Percentiles rank a stretch among this genome's conserved stretches.
These are phyloP conservation scores for Leptodermis oblonga DNA, from an alignment of 257 asterid species.

Conservation along the genomic window DNA sequence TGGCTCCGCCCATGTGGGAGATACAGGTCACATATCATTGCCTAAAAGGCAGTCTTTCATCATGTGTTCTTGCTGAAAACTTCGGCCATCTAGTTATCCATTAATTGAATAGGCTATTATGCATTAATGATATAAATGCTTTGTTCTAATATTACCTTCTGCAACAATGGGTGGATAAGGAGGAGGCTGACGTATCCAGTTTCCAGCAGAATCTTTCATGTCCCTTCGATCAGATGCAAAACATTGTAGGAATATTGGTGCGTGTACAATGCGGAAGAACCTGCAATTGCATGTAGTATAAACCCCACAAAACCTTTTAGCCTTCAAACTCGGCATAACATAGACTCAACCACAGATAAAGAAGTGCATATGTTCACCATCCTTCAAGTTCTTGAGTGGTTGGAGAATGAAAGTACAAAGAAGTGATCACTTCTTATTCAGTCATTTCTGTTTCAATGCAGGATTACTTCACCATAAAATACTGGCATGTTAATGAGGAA, in stretches of 20 bases:
- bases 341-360: no score
- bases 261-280: slow-evolving; percentile 72
- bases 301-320: background rate
- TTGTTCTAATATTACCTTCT: slow-evolving; percentile 45
- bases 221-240: no score
- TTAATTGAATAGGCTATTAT: background rate
- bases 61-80: background rate
- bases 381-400: background rate
- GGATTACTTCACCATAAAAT: no score
- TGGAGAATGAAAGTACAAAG: background rate
- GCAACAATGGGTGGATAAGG: slow-evolving; percentile 58
- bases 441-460: no score
- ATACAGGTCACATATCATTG: no score
- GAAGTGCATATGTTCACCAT: background rate
- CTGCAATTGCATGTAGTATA: slow-evolving; percentile 33
- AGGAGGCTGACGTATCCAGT: slow-evolving; percentile 74
- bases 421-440: no score
- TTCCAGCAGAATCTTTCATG: slow-evolving; percentile 84
- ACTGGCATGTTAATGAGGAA: no score
- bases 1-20: no score
- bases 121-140: background rate
- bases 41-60: background rate
- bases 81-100: no score
- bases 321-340: background rate
- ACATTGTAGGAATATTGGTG: slow-evolving; percentile 48